Evolutionary conservation across 768 basidiomycete genomes (phyloP).

Genomic region (Suillus subluteus): DNA sequence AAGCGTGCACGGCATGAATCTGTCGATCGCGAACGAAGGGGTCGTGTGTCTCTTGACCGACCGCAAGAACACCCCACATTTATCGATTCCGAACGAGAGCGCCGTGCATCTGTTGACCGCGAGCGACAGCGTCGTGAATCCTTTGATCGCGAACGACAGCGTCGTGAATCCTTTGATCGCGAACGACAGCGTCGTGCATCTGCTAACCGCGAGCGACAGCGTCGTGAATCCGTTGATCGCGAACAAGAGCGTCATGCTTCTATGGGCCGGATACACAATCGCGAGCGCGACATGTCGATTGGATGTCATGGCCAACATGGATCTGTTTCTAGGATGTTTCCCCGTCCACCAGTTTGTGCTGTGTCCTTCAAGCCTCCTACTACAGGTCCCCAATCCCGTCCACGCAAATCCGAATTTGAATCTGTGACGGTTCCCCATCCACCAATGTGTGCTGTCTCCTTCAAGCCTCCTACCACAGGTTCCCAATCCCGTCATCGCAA

Average conservation of each 20-base stretch:
- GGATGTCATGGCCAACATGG: background rate
- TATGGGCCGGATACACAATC: background rate
- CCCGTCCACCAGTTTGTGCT: conserved; percentile 6
- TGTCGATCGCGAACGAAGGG: background rate
- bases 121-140: background rate
- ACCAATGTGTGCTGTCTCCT: conserved; percentile 1
- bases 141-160: background rate
- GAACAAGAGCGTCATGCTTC: background rate
- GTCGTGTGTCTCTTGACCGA: background rate
- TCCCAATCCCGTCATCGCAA: background rate
- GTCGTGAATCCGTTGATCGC: background rate
- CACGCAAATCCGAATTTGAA: background rate
- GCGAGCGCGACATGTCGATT: background rate
- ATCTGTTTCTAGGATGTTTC: background rate
- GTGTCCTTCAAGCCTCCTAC: conserved; percentile 7
- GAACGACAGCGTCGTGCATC: background rate
- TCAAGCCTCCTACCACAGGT: conserved; percentile 1
- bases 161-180: background rate
- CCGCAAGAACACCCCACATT: conserved; percentile 7
- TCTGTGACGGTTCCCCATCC: background rate
- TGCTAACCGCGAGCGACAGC: background rate
- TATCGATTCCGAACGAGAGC: background rate
- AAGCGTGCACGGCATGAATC: conserved; percentile 7
- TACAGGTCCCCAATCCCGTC: background rate
- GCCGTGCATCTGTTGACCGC: background rate